phyloP scores from a whole-genome alignment of 176 grass and related monocot genomes.

The Chrysopogon serrulatus region DNA sequence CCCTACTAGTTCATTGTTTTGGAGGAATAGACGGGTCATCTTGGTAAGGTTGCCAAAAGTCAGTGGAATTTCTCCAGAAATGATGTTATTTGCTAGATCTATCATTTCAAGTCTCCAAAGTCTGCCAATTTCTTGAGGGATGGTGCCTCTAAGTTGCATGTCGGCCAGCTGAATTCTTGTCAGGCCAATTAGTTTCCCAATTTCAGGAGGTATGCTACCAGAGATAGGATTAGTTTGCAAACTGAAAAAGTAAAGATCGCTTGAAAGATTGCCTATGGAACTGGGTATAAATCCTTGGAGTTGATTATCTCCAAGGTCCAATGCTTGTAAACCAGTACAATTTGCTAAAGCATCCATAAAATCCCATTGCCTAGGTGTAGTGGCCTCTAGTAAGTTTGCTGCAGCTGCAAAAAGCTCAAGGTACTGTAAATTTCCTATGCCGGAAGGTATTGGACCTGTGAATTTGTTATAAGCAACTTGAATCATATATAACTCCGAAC shows the following conservation, averaged over 20 bases:
- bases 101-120: no score
- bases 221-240: background rate
- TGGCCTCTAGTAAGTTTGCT: conserved; percentile 12
- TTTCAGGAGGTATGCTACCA: background rate
- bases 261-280: conserved; percentile 30
- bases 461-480: conserved; percentile 3
- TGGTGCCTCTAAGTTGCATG: no score
- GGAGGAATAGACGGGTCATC: no score
- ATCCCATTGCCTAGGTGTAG: background rate
- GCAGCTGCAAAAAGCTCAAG: background rate
- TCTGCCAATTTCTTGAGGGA: no score
- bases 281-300: conserved; percentile 26
- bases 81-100: no score
- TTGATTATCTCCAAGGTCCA: conserved; percentile 9
- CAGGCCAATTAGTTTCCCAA: no score
- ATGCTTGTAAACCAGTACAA: conserved; percentile 1
- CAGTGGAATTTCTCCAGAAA: no score
- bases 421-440: conserved; percentile 17
- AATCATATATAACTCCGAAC: background rate
- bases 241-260: conserved; percentile 15
- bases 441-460: conserved; percentile 17
- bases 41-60: no score
- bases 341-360: conserved; percentile 18
- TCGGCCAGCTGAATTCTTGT: no score
- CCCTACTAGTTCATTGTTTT: no score